These are phyloP conservation scores for Tylopilus vinaceipallidus DNA, from an alignment of 768 basidiomycete genomes.

Conservation along the genomic window DNA sequence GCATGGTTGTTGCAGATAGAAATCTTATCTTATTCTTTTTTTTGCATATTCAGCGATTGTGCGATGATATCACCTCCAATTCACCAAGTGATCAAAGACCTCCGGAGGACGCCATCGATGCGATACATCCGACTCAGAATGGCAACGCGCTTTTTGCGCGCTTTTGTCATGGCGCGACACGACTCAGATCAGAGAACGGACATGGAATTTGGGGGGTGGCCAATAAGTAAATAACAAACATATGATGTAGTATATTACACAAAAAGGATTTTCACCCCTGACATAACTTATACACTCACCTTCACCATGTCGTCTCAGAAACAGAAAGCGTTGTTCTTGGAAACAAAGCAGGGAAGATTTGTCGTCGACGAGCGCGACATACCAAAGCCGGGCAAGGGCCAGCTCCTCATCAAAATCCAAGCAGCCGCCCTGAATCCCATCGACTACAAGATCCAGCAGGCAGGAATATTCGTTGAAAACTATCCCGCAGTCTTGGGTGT, in stretches of 20 bases:
- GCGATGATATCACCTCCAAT: constrained; percentile 12
- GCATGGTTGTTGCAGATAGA: constrained; percentile 22
- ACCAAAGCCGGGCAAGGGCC: constrained; percentile 35
- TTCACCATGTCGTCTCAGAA: constrained; percentile 22
- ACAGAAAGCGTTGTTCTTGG: constrained; percentile 30
- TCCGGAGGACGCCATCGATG: constrained; percentile 31
- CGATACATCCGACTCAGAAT: constrained; percentile 30
- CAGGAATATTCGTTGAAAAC: constrained; percentile 30
- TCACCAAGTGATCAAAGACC: constrained; percentile 25
- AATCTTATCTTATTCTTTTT: constrained; percentile 21
- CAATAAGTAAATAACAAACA: constrained; percentile 27
- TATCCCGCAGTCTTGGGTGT: constrained; percentile 38
- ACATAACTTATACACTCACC: constrained; percentile 16
- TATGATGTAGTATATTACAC: constrained; percentile 15
- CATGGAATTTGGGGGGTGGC: constrained; percentile 32
- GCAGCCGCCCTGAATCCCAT: constrained; percentile 45
- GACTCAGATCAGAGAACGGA: constrained; percentile 26
- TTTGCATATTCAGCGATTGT: constrained; percentile 21
- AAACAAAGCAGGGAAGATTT: constrained; percentile 30
- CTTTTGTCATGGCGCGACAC: constrained; percentile 31
- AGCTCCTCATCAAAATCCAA: constrained; percentile 42
- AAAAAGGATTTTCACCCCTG: constrained; percentile 2
- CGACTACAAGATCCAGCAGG: constrained; percentile 39
- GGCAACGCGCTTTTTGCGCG: constrained; percentile 31
- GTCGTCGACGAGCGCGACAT: constrained; percentile 25